These are phyloP conservation scores for Didymella pinodella DNA, from an alignment of 2,329 filamentous ascomycete genomes.

Conservation along the genomic window DNA sequence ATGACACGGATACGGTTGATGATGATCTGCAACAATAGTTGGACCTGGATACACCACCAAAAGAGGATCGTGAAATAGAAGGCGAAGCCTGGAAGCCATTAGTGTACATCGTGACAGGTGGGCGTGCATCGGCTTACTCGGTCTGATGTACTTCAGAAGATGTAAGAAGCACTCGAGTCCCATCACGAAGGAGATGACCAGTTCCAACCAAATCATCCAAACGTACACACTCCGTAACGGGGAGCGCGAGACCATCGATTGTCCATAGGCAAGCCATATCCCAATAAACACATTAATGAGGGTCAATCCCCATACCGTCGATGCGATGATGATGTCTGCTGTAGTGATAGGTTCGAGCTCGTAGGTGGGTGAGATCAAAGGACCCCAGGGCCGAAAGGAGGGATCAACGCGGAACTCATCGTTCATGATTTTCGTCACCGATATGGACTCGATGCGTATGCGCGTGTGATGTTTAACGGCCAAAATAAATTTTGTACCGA, in stretches of 20 bases:
- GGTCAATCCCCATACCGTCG: constrained; percentile 41
- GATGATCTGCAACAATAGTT: constrained; percentile 52
- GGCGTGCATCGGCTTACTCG: constrained; percentile 33
- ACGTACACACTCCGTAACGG: constrained; percentile 54
- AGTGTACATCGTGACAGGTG: neutral
- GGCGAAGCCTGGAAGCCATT: constrained; percentile 37
- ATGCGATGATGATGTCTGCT: constrained; percentile 45
- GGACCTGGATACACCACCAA: constrained; percentile 51
- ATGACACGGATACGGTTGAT: constrained; percentile 53
- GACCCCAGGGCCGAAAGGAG: constrained; percentile 37
- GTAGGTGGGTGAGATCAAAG: constrained; percentile 36
- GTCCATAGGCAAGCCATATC: constrained; percentile 45
- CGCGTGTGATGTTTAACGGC: constrained; percentile 1
- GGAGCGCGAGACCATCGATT: constrained; percentile 38
- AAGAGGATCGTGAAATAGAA: constrained; percentile 49
- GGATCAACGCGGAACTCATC: constrained; percentile 29
- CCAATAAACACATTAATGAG: constrained; percentile 38
- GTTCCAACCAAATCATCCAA: constrained; percentile 60
- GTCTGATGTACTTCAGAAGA: constrained; percentile 43
- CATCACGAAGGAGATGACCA: constrained; percentile 55
- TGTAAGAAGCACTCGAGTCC: constrained; percentile 52
- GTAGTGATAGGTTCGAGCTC: constrained; percentile 38
- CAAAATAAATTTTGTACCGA: constrained; percentile 2
- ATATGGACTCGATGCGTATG: constrained; percentile 5
- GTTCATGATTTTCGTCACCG: constrained; percentile 22